Evolutionary conservation across 2,329 filamentous ascomycete genomes (phyloP).

Genomic region (Xylogone sp.): DNA sequence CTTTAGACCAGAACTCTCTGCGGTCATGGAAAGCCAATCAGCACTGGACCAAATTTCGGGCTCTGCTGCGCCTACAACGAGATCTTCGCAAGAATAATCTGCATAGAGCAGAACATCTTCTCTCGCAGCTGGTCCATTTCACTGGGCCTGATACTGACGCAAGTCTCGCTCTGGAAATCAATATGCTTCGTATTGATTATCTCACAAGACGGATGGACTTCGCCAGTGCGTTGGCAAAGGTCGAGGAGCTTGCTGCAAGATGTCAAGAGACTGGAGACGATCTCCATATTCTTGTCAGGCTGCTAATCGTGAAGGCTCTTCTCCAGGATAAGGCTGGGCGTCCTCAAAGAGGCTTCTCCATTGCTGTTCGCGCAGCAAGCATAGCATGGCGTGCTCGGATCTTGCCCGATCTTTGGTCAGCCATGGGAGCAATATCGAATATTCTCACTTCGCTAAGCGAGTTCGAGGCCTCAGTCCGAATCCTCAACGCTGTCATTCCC

Average conservation of each 20-base stretch:
- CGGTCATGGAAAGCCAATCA: slow-evolving; percentile 76
- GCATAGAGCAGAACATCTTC: slow-evolving; percentile 50
- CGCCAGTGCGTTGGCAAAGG: slow-evolving; percentile 45
- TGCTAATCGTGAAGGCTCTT: slow-evolving; percentile 58
- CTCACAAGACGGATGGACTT: slow-evolving; percentile 50
- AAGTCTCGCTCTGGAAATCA: slow-evolving; percentile 55
- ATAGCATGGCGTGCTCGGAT: slow-evolving; percentile 57
- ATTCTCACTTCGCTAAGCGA: slow-evolving; percentile 59
- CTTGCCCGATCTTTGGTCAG: slow-evolving; percentile 57
- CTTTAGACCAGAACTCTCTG: slow-evolving; percentile 56
- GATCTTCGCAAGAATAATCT: slow-evolving; percentile 58
- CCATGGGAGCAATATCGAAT: slow-evolving; percentile 50
- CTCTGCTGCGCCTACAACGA: slow-evolving; percentile 60
- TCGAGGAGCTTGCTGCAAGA: slow-evolving; percentile 47
- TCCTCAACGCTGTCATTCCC: slow-evolving; percentile 60
- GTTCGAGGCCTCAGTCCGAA: slow-evolving; percentile 49
- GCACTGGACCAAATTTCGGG: slow-evolving; percentile 64
- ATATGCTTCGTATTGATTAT: slow-evolving; percentile 57
- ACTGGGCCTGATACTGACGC: slow-evolving; percentile 43
- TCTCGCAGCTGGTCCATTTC: slow-evolving; percentile 48
- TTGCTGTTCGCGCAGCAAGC: slow-evolving; percentile 60
- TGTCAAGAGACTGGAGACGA: slow-evolving; percentile 55
- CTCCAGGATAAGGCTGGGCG: slow-evolving; percentile 57
- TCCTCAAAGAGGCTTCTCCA: slow-evolving; percentile 61
- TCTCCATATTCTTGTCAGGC: slow-evolving; percentile 54